Conservation (phyloP, 192 early-diverging fungal genomes). For the Dissophora globulifera region DNA sequence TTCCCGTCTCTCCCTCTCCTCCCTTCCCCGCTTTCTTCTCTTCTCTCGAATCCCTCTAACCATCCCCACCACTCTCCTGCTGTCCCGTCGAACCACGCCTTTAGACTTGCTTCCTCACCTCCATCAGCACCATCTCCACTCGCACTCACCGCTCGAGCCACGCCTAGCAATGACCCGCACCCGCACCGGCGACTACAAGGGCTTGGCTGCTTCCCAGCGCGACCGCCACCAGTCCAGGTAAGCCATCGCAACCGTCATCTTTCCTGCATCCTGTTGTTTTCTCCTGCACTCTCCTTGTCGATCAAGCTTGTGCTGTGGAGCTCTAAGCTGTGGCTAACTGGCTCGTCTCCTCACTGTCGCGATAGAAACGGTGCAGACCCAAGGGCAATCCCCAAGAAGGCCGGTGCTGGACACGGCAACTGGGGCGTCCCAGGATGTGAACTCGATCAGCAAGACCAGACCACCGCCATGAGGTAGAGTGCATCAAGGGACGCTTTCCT, state of each 20-base stretch:
- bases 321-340: no score
- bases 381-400: slow-evolving; percentile 46
- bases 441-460: slow-evolving; percentile 22
- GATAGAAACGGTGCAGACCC: slow-evolving; percentile 31
- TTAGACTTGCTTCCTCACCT: background rate
- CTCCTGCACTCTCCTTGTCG: no score
- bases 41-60: background rate
- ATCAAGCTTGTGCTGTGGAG: no score
- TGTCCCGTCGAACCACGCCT: no score
- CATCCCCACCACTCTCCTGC: no score
- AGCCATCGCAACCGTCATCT: background rate
- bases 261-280: no score
- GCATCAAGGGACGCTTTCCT: no score
- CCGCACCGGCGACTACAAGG: slow-evolving; percentile 53
- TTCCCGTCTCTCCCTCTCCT: background rate
- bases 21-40: background rate
- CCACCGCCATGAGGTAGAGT: slow-evolving; percentile 17
- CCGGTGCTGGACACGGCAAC: slow-evolving; percentile 44
- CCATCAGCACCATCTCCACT: no score
- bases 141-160: no score
- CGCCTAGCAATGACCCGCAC: slow-evolving; percentile 53
- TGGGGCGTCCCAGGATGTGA: slow-evolving; percentile 50
- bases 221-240: slow-evolving; percentile 51
- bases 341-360: no score
- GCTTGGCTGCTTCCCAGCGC: slow-evolving; percentile 14